Conservation (phyloP, 495 filamentous ascomycete genomes). For the Penicilliopsis zonata region DNA sequence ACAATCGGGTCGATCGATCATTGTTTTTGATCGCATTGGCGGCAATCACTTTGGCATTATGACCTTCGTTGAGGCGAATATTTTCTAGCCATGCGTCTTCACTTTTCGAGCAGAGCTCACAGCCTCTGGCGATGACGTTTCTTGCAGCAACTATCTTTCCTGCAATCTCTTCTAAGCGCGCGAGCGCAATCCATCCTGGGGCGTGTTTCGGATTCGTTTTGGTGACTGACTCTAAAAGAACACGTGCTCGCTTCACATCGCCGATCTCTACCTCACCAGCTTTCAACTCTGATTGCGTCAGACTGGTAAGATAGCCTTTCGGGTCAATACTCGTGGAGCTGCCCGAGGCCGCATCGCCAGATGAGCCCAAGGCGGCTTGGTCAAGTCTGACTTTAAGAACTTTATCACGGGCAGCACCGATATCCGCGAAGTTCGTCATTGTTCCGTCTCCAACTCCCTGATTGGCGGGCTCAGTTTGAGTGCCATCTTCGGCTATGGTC, state of each 20-base stretch:
- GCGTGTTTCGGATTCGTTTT: conserved; percentile 91
- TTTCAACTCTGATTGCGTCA: conserved; percentile 65
- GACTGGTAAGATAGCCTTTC: conserved; percentile 86
- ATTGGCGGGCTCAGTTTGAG: conserved; percentile 28
- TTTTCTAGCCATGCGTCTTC: conserved; percentile 94
- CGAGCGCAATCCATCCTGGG: conserved; percentile 92
- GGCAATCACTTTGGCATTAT: conserved; percentile 93
- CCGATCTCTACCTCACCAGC: conserved; percentile 76
- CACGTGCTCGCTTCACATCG: conserved; percentile 91
- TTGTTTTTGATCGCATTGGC: conserved; percentile 87
- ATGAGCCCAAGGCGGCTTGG: conserved; percentile 64
- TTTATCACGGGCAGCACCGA: conserved; percentile 88
- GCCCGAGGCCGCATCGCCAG: conserved; percentile 59
- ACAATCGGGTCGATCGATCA: conserved; percentile 75
- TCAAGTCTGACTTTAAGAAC: conserved; percentile 86
- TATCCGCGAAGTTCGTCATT: conserved; percentile 96
- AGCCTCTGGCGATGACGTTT: conserved; percentile 73
- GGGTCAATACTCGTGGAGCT: conserved; percentile 89
- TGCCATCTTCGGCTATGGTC: conserved; percentile 68
- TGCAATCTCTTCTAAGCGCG: conserved; percentile 83
- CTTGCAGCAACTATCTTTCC: conserved; percentile 81
- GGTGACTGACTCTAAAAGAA: conserved; percentile 85
- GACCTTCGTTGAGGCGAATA: conserved; percentile 80
- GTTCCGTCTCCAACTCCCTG: conserved; percentile 59
- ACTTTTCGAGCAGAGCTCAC: conserved; percentile 81